phyloP scores from a whole-genome alignment of 352 stramenopile genomes.

The Phytopythium helicoides region DNA sequence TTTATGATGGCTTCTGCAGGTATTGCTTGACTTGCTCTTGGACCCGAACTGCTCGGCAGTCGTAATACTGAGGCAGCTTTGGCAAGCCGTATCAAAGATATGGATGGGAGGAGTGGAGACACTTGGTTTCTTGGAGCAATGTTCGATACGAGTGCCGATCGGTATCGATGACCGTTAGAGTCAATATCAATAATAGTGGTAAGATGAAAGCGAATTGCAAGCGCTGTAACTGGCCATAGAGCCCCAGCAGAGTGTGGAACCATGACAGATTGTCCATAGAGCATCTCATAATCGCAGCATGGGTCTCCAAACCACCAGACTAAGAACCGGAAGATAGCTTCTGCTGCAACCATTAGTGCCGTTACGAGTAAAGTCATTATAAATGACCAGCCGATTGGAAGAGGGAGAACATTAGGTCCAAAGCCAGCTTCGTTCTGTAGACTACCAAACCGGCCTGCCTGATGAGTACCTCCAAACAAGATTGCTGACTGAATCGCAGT shows the following conservation, averaged over 20 bases:
- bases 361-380: slow-evolving; percentile 1
- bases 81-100: no score
- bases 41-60: neutral
- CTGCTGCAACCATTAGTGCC: neutral
- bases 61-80: no score
- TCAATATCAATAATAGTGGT: no score
- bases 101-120: no score
- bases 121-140: no score
- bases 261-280: neutral
- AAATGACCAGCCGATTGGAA: neutral
- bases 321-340: neutral
- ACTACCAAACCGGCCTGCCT: neutral
- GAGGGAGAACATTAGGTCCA: neutral
- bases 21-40: neutral
- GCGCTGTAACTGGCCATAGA: slow-evolving; percentile 17
- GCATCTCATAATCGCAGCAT: neutral
- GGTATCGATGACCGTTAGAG: no score
- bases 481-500: slow-evolving; percentile 9
- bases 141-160: no score
- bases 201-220: slow-evolving; percentile 19
- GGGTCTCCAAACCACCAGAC: neutral
- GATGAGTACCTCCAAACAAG: neutral
- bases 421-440: neutral
- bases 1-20: no score
- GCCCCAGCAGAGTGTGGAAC: slow-evolving; percentile 6